Evolutionary conservation across 768 basidiomycete species (phyloP), one percentile per base, ranked within the genome.

Genomic region (Albatrellus ellisii): DNA sequence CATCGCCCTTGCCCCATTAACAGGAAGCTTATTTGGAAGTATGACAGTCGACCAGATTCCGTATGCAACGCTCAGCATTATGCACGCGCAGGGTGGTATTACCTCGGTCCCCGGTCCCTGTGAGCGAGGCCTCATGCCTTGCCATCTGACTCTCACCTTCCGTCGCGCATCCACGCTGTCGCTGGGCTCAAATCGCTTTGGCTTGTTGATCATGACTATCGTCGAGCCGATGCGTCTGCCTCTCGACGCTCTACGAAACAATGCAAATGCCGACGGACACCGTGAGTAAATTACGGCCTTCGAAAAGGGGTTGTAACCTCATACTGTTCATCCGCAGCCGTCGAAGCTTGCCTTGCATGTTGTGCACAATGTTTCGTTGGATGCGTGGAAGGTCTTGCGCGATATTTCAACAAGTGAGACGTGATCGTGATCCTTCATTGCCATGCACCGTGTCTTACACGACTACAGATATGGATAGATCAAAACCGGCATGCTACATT

Each of bases 131-230:
- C 59, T 73, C 42, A 79, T 82, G 79, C 84, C 83, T 26, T 74
- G 71, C 46, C 70, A 82, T 54, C 79, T 83, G 1, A 84, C 82
- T 6, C 53, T 77, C 2, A 68, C 77, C 33, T 81, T 90, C 50
- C 69, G 70, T 17, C 73, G 86, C 22, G 81, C 83, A 18, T 81
- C 79, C 4, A 86, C 83, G 0, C 59, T 79, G 21, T 88, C 85
- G 0, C 68, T 91, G 25, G 88, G 85, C 6, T 86, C 82, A 2
- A 84, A 89, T 48, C 83, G 85, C 0, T 88, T 91, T 54, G 85
- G 85, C 11, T 82, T 78, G 11, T 62, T 90, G 51, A 81, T 89
- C 43, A 86, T 90, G 22, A 85, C 88, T 1, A 56, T 89, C 25
- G 60, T 90, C 31, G 86, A 89, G 46, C 55, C 86, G 12, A 44